Evolutionary conservation across 768 basidiomycete genomes (phyloP).

Genomic region (Daedalea quercina): DNA sequence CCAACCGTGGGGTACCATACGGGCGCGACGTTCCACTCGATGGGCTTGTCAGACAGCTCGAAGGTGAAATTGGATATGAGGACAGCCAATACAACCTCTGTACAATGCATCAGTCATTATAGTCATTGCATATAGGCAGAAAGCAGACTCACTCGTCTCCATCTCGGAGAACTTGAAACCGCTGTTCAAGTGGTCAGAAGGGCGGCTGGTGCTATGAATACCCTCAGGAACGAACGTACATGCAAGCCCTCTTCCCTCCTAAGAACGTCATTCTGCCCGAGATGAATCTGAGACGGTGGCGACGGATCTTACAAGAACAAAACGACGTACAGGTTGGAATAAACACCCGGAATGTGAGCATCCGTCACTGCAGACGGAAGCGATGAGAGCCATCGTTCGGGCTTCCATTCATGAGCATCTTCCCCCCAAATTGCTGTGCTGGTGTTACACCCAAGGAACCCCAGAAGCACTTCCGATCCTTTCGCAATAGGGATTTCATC

Average conservation of each 20-base stretch:
- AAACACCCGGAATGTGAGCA: constrained; percentile 17
- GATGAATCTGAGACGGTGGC: neutral
- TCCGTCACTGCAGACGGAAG: constrained; percentile 11
- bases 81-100: neutral
- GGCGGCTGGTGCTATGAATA: too few relatives aligned
- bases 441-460: constrained; percentile 34
- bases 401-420: constrained; percentile 36
- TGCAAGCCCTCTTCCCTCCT: constrained; percentile 23
- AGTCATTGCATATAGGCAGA: neutral
- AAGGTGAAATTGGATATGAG: constrained; percentile 12
- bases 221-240: constrained; percentile 14
- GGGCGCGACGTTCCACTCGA: constrained; percentile 4
- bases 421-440: constrained; percentile 37
- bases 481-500: constrained; percentile 28
- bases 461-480: constrained; percentile 31
- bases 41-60: constrained; percentile 4
- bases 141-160: constrained; percentile 37
- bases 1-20: neutral
- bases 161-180: constrained; percentile 51
- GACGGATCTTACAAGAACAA: neutral
- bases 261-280: constrained; percentile 24
- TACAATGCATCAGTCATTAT: too few relatives aligned
- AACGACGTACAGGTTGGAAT: constrained; percentile 11
- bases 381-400: constrained; percentile 34
- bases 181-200: constrained; percentile 16